Percentiles rank a stretch among this genome's conserved stretches.
Evolutionary conservation across 805 yeast species (phyloP).

Genomic region (Phaffomyces antillensis): DNA sequence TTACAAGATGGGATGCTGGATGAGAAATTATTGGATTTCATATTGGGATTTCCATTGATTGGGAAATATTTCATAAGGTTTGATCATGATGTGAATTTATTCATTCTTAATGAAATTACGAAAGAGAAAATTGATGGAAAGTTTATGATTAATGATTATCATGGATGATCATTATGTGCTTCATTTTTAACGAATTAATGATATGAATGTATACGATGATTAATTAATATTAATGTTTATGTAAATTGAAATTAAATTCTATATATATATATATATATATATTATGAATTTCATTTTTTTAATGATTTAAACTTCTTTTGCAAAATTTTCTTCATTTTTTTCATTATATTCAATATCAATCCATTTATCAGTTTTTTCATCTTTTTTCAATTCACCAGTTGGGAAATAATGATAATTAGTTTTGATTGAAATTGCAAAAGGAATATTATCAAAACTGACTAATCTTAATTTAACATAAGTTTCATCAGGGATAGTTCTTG

Average conservation of each 20-base stretch:
- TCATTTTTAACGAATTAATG: no score
- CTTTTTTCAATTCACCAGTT: constrained; percentile 53
- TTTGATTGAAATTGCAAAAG: constrained; percentile 78
- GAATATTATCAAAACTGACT: constrained; percentile 80
- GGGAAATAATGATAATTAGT: constrained; percentile 88
- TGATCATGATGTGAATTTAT: background rate
- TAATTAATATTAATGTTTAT: background rate
- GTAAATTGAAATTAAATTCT: background rate
- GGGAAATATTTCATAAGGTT: constrained; percentile 4
- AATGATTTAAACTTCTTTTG: constrained; percentile 16
- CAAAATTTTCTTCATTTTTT: constrained; percentile 22
- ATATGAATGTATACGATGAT: background rate
- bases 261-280: background rate
- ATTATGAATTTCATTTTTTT: no score
- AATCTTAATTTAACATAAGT: constrained; percentile 75
- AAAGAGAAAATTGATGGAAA: background rate
- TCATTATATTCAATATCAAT: constrained; percentile 42
- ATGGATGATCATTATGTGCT: no score
- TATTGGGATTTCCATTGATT: background rate
- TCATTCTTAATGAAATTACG: background rate
- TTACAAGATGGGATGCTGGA: background rate
- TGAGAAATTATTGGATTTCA: background rate
- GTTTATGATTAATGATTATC: background rate
- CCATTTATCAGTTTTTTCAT: constrained; percentile 43
- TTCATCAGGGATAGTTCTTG: constrained; percentile 66